Percentiles rank a stretch among this genome's conserved stretches.
Conservation (phyloP, 2,329 filamentous ascomycete species). For the Xylariaceae sp. region DNA sequence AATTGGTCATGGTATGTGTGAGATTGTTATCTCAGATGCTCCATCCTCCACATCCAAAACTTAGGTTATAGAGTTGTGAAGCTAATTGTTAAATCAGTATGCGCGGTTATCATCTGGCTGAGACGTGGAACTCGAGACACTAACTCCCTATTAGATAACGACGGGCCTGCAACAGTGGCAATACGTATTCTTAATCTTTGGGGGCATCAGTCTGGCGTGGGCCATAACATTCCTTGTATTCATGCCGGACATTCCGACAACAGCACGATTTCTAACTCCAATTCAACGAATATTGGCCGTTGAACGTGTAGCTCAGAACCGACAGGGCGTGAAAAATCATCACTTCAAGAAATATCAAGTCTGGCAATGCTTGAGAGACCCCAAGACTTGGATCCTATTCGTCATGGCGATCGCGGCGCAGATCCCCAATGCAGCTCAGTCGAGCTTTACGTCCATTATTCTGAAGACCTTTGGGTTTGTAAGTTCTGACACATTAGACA, state of each 20-base stretch:
- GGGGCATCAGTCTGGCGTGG: slow-evolving; percentile 26
- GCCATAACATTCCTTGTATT: slow-evolving; percentile 23
- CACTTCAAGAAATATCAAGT: slow-evolving; percentile 48
- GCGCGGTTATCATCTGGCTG: no score
- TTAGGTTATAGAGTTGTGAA: no score
- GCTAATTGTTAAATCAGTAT: no score
- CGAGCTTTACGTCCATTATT: slow-evolving; percentile 37
- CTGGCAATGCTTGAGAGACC: slow-evolving; percentile 45
- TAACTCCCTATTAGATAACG: slow-evolving; percentile 14
- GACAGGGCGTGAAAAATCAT: slow-evolving; percentile 30
- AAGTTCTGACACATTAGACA: no score
- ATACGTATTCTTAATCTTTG: slow-evolving; percentile 31
- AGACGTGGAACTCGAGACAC: no score
- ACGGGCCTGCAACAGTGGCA: slow-evolving; percentile 30
- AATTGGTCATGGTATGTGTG: slow-evolving; percentile 20
- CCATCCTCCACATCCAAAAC: no score
- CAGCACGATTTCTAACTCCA: slow-evolving; percentile 25
- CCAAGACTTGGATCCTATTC: slow-evolving; percentile 58
- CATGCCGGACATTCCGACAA: slow-evolving; percentile 29
- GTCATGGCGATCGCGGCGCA: slow-evolving; percentile 53
- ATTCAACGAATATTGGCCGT: slow-evolving; percentile 26
- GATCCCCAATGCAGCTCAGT: slow-evolving; percentile 56
- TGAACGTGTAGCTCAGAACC: slow-evolving; percentile 27
- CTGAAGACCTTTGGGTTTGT: slow-evolving; percentile 34
- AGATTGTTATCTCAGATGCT: no score